Evolutionary conservation across 2,329 filamentous ascomycete genomes (phyloP), one percentile per base, ranked within the genome.

Genomic region (Arthrocladium fulminans): DNA sequence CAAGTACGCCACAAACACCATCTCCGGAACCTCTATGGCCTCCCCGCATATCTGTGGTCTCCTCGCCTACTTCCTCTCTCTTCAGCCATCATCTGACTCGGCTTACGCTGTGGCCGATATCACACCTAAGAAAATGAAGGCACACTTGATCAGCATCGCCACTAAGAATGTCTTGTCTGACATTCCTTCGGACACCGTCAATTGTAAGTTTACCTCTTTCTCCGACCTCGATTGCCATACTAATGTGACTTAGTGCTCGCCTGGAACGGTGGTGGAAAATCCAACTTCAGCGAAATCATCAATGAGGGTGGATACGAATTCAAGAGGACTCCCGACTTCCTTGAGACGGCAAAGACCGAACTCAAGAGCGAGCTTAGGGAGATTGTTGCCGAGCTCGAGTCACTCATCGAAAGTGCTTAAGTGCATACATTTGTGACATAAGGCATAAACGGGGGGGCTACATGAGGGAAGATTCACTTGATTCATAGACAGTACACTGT

Each of bases 11-110:
- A 81, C 88, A 75, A 98, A 98, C 83, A 96, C 88, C 73, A 98
- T 98, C 75, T 97, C 90, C 35, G 92, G 92, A 69, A 98, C 92
- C 58, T 98, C 92, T 48, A 98, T 98, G 92, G 92, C 92, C 54
- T 97, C 92, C 54, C 92, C 92, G 60, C 92, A 98, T 71, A 85
- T 98, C 66, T 84, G 83, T 65, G 92, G 92, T 79, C 88, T 98
- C 56, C 76, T 97, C 62, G 92, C 92, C 73, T 98, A 98, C 79
- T 86, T 94, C 73, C 83, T 98, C 52, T 98, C 92, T 57, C 88
- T 98, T 49, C 89, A 97, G 74, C 92, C 92, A 42, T 74, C 85
- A 57, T 78, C 79, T 61, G 87, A 94, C 72, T 98, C 94, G 35
- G 88, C 87, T 65, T 98, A 88, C 66, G 84, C 89, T 55, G 83